Evolutionary conservation across 2,329 filamentous ascomycete genomes (phyloP), one percentile per base, ranked within the genome.

Genomic region (Hypoxylon sp.): DNA sequence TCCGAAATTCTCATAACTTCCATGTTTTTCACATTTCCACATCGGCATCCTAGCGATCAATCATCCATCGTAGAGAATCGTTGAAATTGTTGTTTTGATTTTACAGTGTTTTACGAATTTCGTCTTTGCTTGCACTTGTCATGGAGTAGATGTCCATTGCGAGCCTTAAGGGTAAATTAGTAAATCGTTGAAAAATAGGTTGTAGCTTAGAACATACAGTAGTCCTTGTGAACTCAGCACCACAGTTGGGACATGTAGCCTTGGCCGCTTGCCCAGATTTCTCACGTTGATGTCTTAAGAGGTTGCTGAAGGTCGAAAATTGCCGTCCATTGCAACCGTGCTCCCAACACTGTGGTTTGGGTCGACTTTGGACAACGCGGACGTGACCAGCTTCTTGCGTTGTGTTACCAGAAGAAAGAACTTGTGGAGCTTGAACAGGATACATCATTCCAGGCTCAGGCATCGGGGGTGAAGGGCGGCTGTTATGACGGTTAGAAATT

Each of bases 301-400:
- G 87, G 78, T 98, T 98, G 86, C 94, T 97, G 78, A 98, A 98
- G 2, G 95, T 98, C 17, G 93, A 97, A 77, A 98, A 98, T 76
- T 97, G 93, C 30, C 94, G 90, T 19, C 95, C 95, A 75, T 98
- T 97, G 84, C 95, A 98, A 10, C 94, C 95, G 76, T 98, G 95
- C 67, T 98, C 95, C 93, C 93, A 98, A 80, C 95, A 98, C 78
- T 97, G 93, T 49, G 94, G 94, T 81, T 97, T 97, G n/a, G 93
- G 93, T 71, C 92, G 87, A 73, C 89, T 90, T 78, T 92, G 91
- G 17, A 94, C 85, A 14, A 94, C 88, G 65, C 92, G 86, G 41
- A 93, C 89, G 71, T 89, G 82, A 46, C 82, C 77, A 38, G 79
- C 78, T 68, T 83, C 80, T 68, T 81, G 79, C 70, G 73, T 68